A percentile compares a stretch with the other conserved stretches of the same genome.
Evolutionary conservation across 208 protist genomes (phyloP).

Genomic region (Trypanosoma caninum): DNA sequence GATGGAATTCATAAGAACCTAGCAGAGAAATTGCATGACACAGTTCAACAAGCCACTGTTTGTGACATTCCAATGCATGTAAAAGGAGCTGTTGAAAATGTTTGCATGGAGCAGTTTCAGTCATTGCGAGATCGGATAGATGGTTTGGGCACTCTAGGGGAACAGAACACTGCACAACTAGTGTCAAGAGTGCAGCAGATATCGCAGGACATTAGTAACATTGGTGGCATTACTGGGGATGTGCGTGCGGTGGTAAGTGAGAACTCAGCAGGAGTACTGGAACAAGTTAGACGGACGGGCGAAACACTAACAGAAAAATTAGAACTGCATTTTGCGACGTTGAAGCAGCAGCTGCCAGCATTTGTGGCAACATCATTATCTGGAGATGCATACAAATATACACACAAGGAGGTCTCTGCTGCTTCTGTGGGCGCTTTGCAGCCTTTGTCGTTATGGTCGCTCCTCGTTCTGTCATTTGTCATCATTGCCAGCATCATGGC

Average conservation of each 20-base stretch:
- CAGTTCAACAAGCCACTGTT: not conserved
- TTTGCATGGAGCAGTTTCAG: conserved; percentile 11
- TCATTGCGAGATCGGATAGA: not conserved
- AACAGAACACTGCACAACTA: conserved; percentile 5
- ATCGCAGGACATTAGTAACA: conserved; percentile 6
- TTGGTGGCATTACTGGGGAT: conserved; percentile 6
- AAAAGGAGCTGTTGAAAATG: not conserved
- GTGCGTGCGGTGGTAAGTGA: conserved; percentile 10
- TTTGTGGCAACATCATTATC: not conserved
- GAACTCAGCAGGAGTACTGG: conserved; percentile 2
- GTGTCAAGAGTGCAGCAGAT: conserved; percentile 14
- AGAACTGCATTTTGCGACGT: conserved; percentile 1
- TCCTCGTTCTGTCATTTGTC: conserved; percentile 36
- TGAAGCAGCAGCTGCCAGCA: not conserved
- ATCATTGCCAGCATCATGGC: conserved; percentile 40
- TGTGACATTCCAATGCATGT: conserved; percentile 6
- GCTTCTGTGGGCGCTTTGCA: not conserved
- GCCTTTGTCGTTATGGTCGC: conserved; percentile 44
- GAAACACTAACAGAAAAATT: conserved; percentile 7
- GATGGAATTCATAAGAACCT: too few relatives aligned
- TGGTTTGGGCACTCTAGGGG: not conserved
- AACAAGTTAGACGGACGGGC: conserved; percentile 9
- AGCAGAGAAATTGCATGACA: too few relatives aligned
- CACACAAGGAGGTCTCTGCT: not conserved
- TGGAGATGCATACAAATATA: not conserved